phyloP scores from a whole-genome alignment of 2,329 filamentous ascomycete genomes.

The Diplodia mutila region DNA sequence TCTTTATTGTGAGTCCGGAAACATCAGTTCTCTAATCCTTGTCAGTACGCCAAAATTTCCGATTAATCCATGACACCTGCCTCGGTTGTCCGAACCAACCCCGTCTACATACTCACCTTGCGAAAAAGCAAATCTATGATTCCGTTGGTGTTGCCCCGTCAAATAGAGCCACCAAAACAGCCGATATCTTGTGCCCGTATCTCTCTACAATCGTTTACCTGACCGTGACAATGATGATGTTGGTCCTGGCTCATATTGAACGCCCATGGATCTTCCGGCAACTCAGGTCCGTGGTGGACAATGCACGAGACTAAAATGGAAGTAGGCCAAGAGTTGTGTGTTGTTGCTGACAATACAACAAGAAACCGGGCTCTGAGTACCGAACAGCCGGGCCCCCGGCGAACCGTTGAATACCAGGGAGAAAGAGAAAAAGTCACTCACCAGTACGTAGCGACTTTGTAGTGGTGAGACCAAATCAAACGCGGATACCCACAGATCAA shows the following conservation, averaged over 20 bases:
- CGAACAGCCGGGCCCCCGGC: not conserved
- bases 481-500: slow-evolving; percentile 9
- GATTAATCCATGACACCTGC: not conserved
- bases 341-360: not conserved
- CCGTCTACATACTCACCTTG: not conserved
- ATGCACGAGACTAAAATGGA: not conserved
- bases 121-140: not conserved
- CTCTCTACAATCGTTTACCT: not conserved
- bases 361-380: not conserved
- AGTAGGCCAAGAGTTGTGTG: not conserved
- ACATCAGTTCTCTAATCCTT: not conserved
- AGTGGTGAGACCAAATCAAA: slow-evolving; percentile 8
- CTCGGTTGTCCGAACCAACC: not conserved
- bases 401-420: not conserved
- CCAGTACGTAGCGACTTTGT: not conserved
- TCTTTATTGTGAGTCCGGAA: not conserved
- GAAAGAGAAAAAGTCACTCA: not conserved
- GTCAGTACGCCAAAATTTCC: not conserved
- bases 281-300: not conserved
- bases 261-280: not conserved
- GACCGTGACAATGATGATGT: not conserved
- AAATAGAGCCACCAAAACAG: not conserved
- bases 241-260: not conserved
- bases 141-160: not conserved
- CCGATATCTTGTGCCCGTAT: not conserved